phyloP scores from a whole-genome alignment of 345 rosid genomes.

The Zanthoxylum bungeanum region DNA sequence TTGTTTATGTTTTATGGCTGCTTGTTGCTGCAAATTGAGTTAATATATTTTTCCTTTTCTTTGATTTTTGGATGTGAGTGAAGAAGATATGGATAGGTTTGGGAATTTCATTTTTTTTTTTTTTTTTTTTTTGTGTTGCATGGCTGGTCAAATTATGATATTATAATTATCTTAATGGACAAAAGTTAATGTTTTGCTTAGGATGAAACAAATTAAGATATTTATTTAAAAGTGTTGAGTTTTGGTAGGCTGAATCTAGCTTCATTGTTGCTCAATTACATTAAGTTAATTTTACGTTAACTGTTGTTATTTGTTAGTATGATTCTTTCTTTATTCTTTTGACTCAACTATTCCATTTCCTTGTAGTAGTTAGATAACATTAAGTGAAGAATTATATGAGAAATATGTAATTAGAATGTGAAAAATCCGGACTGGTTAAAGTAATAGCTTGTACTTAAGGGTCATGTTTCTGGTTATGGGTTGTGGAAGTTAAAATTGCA shows the following conservation, averaged over 20 bases:
- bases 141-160: slow-evolving; percentile 6
- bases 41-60: neutral
- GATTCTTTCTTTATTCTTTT: neutral
- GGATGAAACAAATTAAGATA: too few relatives aligned
- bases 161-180: neutral
- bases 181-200: neutral
- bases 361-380: neutral
- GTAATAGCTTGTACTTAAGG: too few relatives aligned
- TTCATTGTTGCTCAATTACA: neutral
- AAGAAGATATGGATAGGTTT: neutral
- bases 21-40: neutral
- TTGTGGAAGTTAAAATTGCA: neutral
- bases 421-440: neutral
- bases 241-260: slow-evolving; percentile 1
- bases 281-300: neutral
- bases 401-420: neutral
- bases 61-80: neutral
- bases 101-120: too few relatives aligned
- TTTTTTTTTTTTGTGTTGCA: slow-evolving; percentile 12
- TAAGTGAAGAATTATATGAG: neutral
- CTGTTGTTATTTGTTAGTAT: neutral
- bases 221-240: neutral
- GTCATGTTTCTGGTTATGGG: neutral
- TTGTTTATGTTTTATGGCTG: neutral
- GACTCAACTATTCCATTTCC: neutral